Evolutionary conservation across 495 filamentous ascomycete genomes (phyloP).

Genomic region (Saxophila tyrrhenica): DNA sequence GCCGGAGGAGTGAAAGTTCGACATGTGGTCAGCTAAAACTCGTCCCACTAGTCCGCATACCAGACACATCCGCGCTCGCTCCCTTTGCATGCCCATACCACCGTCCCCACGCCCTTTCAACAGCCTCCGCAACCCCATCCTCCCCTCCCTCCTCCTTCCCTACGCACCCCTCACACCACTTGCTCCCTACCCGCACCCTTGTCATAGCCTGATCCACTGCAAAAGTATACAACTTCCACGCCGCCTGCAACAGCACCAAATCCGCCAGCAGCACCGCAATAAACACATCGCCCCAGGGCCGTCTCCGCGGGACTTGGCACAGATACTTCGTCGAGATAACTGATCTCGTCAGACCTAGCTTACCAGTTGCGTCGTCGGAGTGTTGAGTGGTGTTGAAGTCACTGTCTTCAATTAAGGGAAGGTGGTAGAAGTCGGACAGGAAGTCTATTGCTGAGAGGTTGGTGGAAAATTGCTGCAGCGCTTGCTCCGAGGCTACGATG

Average conservation of each 20-base stretch:
- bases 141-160: too few species aligned
- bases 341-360: constrained; percentile 20
- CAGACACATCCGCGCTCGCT: too few species aligned
- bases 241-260: constrained; percentile 26
- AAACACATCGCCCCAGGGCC: constrained; percentile 22
- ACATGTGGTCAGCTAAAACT: too few species aligned
- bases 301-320: constrained; percentile 27
- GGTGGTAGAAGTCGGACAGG: too few species aligned
- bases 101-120: too few species aligned
- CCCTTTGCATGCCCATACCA: too few species aligned
- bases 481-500: constrained; percentile 19
- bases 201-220: background rate
- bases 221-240: background rate
- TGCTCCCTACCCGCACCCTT: background rate
- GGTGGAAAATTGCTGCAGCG: too few species aligned
- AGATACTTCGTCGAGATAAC: constrained; percentile 21
- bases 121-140: too few species aligned
- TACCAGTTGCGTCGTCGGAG: constrained; percentile 6
- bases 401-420: too few species aligned
- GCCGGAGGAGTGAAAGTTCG: too few species aligned
- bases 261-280: constrained; percentile 25
- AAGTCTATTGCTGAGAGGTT: too few species aligned
- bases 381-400: constrained; percentile 9
- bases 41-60: too few species aligned
- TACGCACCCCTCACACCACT: background rate